A percentile compares a stretch with the other conserved stretches of the same genome.
Conservation (phyloP, 2,329 filamentous ascomycete genomes). For the Zymoseptoria brevis region DNA sequence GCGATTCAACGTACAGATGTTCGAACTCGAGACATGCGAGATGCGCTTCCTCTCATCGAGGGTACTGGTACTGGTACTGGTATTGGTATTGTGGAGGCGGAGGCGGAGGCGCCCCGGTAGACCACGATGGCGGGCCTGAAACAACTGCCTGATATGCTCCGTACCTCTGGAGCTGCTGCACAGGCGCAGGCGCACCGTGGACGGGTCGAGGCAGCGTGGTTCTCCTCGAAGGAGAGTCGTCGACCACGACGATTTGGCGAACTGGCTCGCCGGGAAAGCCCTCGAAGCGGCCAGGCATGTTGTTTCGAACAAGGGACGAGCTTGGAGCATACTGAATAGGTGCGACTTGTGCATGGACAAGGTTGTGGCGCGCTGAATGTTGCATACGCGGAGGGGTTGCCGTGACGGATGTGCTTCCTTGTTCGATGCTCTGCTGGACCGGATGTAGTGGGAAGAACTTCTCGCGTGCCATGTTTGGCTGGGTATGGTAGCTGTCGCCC, state of each 20-base stretch:
- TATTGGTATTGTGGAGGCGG: neutral
- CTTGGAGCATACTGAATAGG: conserved; percentile 16
- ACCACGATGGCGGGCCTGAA: neutral
- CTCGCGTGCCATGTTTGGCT: neutral
- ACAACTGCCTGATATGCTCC: neutral
- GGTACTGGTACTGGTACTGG: conserved; percentile 18
- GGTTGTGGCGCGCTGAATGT: conserved; percentile 1
- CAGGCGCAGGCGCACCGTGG: conserved; percentile 28
- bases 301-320: conserved; percentile 3
- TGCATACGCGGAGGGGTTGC: neutral
- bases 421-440: neutral
- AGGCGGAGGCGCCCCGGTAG: neutral
- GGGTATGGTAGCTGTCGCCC: neutral
- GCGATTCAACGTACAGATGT: neutral
- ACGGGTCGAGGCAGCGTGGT: conserved; percentile 15
- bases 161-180: conserved; percentile 23
- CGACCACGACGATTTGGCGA: conserved; percentile 3
- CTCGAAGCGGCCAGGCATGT: neutral
- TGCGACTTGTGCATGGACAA: conserved; percentile 17
- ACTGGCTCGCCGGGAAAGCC: neutral
- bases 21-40: neutral
- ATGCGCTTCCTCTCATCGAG: conserved; percentile 9
- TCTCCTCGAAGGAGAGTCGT: conserved; percentile 7
- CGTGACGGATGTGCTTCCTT: neutral
- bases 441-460: neutral